Base-by-base conservation (phyloP, 805 yeast species). In the Ogataea paradorogensis region DNA sequence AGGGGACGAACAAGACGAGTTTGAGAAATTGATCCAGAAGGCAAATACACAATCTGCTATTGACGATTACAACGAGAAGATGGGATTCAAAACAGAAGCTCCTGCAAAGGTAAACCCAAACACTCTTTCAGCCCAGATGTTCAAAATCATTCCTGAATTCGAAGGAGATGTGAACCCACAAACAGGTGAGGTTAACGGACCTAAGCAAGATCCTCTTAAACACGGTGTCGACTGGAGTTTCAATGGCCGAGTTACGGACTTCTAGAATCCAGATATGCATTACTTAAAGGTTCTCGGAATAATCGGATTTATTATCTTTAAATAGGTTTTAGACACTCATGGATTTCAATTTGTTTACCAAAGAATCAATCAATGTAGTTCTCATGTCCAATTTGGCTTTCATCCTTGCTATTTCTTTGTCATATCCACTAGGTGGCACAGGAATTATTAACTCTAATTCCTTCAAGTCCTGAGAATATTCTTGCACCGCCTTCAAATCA, bases 121-220 rank as follows among this genome's bases (percentile, higher is more conserved):
- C 6, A 66, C 70, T 4, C 76, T 82, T 51, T 80, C 83, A 1
- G 84, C 90, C 1, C 85, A 78, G 40, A 78, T 71, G 48, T 73
- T 84, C 59, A 79, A 83, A 61, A 82, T 89, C 3, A 82, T 89
- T 39, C 95, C 96, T 2, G 99, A 93, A 56, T 93, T 93, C 58
- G 96, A 90, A 63, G 99, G 99, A 1, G 90, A 89, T 46, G 79
- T 73, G 13, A 93, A 93, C 58, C 99, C 99, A 0, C 74, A 70
- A 42, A 93, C 99, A 1, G 99, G 99, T 3, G 99, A 93, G 64
- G 71, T 83, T 15, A 96, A 96, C 33, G 99, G 99, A 0, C 99
- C 99, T 18, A 93, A 93, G 57, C 98, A 93, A 62, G 97, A 93
- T 57, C 99, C 99, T 0, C 71, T 88, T 48, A 78, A 80, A 53